Conservation (phyloP, 2,329 filamentous ascomycete genomes). For the Fusarium sulawesiense region DNA sequence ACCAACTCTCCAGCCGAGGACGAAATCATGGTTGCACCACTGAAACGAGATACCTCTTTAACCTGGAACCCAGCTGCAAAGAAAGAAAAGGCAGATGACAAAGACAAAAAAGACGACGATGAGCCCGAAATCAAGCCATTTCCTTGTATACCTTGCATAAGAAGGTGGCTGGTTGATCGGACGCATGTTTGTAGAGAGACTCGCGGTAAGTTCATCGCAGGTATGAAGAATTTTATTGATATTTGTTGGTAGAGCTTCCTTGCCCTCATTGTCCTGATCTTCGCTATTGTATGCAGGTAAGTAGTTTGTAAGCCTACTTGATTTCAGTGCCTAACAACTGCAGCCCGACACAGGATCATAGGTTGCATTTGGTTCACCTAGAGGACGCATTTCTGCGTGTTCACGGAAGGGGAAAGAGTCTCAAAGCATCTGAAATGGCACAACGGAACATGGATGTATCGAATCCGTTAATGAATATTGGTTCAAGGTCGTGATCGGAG, state of each 20-base stretch:
- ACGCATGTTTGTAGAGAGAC: not conserved
- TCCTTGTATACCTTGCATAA: not conserved
- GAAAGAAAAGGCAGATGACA: not conserved
- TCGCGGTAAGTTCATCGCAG: not conserved
- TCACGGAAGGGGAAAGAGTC: too few relatives aligned
- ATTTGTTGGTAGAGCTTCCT: not conserved
- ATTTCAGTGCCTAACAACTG: not conserved
- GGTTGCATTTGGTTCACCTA: not conserved
- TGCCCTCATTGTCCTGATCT: not conserved
- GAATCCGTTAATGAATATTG: not conserved
- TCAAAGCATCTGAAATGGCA: not conserved
- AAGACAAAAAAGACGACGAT: not conserved
- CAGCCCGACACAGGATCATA: not conserved
- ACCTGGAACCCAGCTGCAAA: not conserved
- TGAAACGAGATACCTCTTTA: not conserved
- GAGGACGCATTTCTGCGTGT: accelerated
- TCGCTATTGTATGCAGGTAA: not conserved
- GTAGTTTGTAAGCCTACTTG: not conserved
- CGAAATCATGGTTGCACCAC: not conserved
- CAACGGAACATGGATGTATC: not conserved
- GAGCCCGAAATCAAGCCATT: not conserved
- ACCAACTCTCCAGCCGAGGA: not conserved
- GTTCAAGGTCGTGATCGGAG: not conserved
- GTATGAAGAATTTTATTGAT: not conserved
- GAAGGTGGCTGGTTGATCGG: not conserved